phyloP scores from a whole-genome alignment of 345 rosid species.

The Limnanthes douglasii region DNA sequence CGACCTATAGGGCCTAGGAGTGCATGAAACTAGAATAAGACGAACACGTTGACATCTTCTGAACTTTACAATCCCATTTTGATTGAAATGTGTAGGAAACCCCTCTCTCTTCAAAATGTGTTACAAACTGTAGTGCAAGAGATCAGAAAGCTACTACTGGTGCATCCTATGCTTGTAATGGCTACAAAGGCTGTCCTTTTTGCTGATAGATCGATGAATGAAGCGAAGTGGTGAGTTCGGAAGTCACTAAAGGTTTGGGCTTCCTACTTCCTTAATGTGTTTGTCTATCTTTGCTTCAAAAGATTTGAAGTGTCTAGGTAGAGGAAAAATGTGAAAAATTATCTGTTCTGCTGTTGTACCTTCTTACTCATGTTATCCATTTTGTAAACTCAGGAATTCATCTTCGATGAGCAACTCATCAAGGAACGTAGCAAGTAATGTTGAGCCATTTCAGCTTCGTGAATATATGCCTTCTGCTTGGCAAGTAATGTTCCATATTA shows the following conservation, averaged over 20 bases:
- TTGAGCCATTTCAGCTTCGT: constrained; percentile 23
- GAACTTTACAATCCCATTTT: too few relatives aligned
- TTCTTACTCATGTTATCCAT: constrained; percentile 4
- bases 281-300: too few relatives aligned
- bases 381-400: constrained; percentile 14
- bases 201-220: constrained; percentile 25
- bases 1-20: too few relatives aligned
- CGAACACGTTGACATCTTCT: too few relatives aligned
- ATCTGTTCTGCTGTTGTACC: constrained; percentile 7
- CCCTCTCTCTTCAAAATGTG: constrained; percentile 43
- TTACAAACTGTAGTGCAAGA: constrained; percentile 52
- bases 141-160: constrained; percentile 37
- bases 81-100: constrained; percentile 31
- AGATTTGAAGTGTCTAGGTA: too few relatives aligned
- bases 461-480: constrained; percentile 84
- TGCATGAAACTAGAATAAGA: too few relatives aligned
- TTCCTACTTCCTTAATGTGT: too few relatives aligned
- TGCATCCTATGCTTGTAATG: constrained; percentile 58
- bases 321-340: too few relatives aligned
- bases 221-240: constrained; percentile 23
- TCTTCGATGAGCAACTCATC: constrained; percentile 11
- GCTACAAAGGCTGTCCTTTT: constrained; percentile 39
- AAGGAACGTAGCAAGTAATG: constrained; percentile 14
- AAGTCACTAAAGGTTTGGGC: too few relatives aligned
- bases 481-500: constrained; percentile 39